Evolutionary conservation across 1,139 yeast species (phyloP), one percentile per base, ranked within the genome.

Genomic region (Taphrina communis): DNA sequence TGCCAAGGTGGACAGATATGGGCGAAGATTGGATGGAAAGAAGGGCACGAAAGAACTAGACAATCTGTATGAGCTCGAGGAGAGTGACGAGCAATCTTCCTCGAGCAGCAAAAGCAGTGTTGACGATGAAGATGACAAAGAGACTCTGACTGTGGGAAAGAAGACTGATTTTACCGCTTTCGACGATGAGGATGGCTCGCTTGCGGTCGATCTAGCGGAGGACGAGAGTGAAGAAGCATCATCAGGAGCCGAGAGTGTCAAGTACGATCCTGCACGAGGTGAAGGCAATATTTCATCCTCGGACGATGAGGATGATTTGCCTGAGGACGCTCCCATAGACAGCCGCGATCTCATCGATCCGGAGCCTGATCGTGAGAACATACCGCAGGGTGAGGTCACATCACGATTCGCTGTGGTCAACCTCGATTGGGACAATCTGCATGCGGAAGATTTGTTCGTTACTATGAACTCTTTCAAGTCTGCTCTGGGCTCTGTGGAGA

Each of bases 351-450:
- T 72, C 1, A 74, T 82, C 9, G 88, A 86, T 70, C 79, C 84
- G 53, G 89, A 88, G 50, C 93, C 87, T 73, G 84, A 82, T 35
- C 81, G 80, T 44, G 77, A 78, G 8, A 83, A 85, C 70, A 89
- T 95, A 12, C 94, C 90, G 65, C 88, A 86, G 71, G 96, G 97
- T 56, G 97, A 93, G 1, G 97, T 97, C 39, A 83, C 96, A 0
- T 80, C 81, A 48, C 81, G 90, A 6, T 83, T 95, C 76, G 99
- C 99, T 0, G 97, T 88, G 1, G 99, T 95, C 42, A 95, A 95
- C 75, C 82, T 95, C 84, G 99, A 95, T 77, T 95, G 99, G 99
- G 99, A 95, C 74, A 90, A 94, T 76, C 83, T 95, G 25, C 84
- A 86, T 66, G 90, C 98, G 0, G 86, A 86, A 12, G 99, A 94